phyloP scores from a whole-genome alignment of 352 stramenopile genomes.

The Hyaloperonospora brassicae region DNA sequence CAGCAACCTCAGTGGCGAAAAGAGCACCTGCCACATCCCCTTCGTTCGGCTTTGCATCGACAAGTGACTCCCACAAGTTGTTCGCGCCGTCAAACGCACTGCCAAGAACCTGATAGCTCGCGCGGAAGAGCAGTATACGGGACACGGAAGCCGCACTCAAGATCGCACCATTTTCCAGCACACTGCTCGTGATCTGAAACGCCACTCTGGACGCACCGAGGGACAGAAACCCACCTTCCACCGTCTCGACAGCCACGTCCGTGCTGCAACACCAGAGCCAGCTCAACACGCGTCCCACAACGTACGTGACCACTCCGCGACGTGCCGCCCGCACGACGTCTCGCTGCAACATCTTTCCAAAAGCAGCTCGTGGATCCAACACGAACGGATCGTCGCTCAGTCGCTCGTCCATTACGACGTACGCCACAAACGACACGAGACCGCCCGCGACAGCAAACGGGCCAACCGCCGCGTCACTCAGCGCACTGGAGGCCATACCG shows the following conservation, averaged over 20 bases:
- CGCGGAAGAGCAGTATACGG: conserved; percentile 45
- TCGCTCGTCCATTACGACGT: conserved; percentile 35
- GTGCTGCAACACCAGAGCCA: conserved; percentile 13
- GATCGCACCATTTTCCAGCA: conserved; percentile 38
- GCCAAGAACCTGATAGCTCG: conserved; percentile 25
- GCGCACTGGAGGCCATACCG: conserved; percentile 13
- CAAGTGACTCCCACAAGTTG: conserved; percentile 33
- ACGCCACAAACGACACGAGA: conserved; percentile 37
- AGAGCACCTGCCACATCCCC: conserved; percentile 23
- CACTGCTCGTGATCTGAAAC: conserved; percentile 43
- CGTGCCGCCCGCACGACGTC: conserved; percentile 38
- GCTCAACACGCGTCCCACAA: conserved; percentile 19
- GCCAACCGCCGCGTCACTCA: conserved; percentile 21
- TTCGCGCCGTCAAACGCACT: conserved; percentile 10
- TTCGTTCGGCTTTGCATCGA: conserved; percentile 19
- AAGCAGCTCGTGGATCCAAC: conserved; percentile 35
- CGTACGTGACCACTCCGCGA: conserved; percentile 35
- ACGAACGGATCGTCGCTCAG: conserved; percentile 43
- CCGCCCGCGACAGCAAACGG: conserved; percentile 33
- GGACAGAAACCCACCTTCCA: conserved; percentile 19
- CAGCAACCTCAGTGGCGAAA: conserved; percentile 16
- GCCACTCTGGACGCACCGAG: conserved; percentile 17
- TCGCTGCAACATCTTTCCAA: conserved; percentile 30
- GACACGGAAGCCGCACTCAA: conserved; percentile 40
- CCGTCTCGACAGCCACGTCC: background rate